Evolutionary conservation across 139 green algal species (phyloP).

Genomic region (Chlorella vulgaris): DNA sequence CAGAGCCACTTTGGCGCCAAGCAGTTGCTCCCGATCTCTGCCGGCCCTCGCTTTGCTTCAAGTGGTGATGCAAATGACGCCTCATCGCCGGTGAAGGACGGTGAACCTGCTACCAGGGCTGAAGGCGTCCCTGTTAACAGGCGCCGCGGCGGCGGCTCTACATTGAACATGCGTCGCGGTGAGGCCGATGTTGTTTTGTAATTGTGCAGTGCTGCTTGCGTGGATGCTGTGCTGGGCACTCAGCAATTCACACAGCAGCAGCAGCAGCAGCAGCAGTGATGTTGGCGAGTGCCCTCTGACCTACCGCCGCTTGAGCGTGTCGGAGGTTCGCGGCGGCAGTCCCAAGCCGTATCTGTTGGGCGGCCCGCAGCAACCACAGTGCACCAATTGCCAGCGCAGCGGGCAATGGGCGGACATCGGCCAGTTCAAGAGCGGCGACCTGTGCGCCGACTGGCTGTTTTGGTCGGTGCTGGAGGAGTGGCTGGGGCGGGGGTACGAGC

Average conservation of each 20-base stretch:
- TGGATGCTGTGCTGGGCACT: too few species aligned
- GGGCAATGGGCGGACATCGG: neutral
- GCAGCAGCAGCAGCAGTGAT: neutral
- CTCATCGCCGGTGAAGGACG: too few species aligned
- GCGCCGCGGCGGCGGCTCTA: too few species aligned
- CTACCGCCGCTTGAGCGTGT: neutral
- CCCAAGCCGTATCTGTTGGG: neutral
- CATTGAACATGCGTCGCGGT: too few species aligned
- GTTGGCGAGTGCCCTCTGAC: neutral
- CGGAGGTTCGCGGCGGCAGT: neutral
- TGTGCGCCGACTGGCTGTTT: neutral
- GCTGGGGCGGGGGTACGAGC: neutral
- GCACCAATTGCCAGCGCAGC: neutral
- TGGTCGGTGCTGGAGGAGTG: neutral
- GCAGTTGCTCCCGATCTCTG: too few species aligned
- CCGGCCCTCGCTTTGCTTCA: too few species aligned
- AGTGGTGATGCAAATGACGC: too few species aligned
- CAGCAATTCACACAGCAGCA: neutral
- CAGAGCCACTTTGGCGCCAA: too few species aligned
- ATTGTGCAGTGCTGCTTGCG: too few species aligned
- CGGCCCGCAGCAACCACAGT: neutral
- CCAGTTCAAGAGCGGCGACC: neutral
- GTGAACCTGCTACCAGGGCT: too few species aligned
- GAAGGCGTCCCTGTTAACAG: too few species aligned
- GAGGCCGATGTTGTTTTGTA: too few species aligned